Conservation (phyloP, 176 grass and related monocot species). For the Hyparrhenia diplandra region DNA sequence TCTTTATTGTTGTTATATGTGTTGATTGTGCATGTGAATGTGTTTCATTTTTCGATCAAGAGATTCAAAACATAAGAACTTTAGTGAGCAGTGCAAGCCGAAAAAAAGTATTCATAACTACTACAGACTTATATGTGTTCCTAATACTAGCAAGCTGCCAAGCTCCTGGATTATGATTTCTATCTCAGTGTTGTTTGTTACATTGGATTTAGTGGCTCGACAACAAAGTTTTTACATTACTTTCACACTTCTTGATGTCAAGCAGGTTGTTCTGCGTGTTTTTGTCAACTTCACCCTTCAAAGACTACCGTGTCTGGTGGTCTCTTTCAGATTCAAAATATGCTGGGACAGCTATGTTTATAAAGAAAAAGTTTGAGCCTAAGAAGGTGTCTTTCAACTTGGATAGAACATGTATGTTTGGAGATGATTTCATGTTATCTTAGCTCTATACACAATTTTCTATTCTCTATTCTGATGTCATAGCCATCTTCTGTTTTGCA, state of each 20-base stretch:
- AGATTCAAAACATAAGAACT: background rate
- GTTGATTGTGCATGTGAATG: background rate
- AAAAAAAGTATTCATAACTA: background rate
- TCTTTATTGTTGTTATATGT: background rate
- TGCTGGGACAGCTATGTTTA: conserved; percentile 72
- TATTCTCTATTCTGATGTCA: background rate
- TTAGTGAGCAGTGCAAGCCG: background rate
- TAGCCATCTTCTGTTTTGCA: background rate
- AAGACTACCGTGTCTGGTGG: conserved; percentile 83
- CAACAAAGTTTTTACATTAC: conserved; percentile 6
- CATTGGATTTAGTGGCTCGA: conserved; percentile 8
- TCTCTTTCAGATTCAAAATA: conserved; percentile 98
- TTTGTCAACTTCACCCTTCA: conserved; percentile 70
- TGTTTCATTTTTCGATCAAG: background rate
- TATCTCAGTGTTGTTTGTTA: background rate
- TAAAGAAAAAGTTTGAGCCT: conserved; percentile 80
- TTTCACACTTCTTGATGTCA: conserved; percentile 24
- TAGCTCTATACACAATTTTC: background rate
- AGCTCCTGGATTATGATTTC: background rate
- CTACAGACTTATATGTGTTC: background rate
- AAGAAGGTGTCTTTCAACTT: conserved; percentile 88
- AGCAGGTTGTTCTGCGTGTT: conserved; percentile 64
- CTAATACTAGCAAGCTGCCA: background rate
- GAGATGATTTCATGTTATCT: background rate
- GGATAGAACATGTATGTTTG: conserved; percentile 67